Evolutionary conservation across 2,329 filamentous ascomycete species (phyloP), one percentile per base, ranked within the genome.

Genomic region (Berkeleyomyces basicola): DNA sequence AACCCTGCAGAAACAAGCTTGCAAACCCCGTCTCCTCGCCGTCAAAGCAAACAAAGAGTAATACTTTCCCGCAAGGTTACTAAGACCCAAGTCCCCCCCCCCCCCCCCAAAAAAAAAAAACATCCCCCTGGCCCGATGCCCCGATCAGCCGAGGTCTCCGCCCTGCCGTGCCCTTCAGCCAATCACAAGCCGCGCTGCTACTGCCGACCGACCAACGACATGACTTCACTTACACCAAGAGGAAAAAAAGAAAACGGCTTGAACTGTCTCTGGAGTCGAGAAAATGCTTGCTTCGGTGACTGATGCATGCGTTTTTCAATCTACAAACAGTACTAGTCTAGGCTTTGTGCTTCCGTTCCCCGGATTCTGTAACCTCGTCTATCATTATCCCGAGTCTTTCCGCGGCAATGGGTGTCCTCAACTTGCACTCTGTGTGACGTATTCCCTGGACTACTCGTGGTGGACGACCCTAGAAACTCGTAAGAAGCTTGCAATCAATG

Each of bases 91-190:
- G 1, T 23, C 23, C 23, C 23, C 23, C 23, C 23, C 23, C 23
- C 23, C 23, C 23, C 23, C 23, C 23, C 23, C 23, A 23, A 23
- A 23, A 23, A 23, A 23, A 23, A 23, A 23, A 55, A 55, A 55
- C 46, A 51, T 63, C 61, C 61, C 58, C 62, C 53, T 46, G 62
- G 40, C 62, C 23, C 62, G 62, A 58, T 57, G 37, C 49, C 16
- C 61, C 47, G 51, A 64, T 40, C 47, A 61, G 37, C 62, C 59
- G 58, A 61, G 62, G 51, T 64, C 49, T 64, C 58, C 59, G 62
- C 62, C 47, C 51, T 39, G 51, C 58, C 58, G 58, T 16, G 16
- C 10, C 14, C 37, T 49, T 53, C 58, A 64, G 42, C 57, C 43
- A 55, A 55, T 55, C 51, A 55, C 51, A 55, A 37, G 14, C 51